phyloP scores from a whole-genome alignment of 202 grass and related monocot genomes.

The Schoenoplectus triqueter region DNA sequence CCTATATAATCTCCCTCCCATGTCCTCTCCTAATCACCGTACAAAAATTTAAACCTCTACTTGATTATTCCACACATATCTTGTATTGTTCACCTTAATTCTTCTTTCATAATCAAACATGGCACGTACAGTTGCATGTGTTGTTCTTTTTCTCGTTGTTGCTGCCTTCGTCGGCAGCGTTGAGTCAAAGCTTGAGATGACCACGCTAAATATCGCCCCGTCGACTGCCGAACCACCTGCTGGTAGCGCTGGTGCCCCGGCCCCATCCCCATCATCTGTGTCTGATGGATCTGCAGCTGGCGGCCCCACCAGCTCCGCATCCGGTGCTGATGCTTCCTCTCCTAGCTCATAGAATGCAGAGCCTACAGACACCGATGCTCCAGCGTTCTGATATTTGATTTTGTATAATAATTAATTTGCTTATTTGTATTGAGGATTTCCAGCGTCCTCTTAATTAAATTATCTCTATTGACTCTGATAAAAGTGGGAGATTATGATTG shows the following conservation, averaged over 20 bases:
- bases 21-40: no score
- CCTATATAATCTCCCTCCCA: no score
- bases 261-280: background rate
- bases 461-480: no score
- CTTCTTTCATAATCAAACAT: background rate
- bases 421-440: no score
- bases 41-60: no score
- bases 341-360: background rate
- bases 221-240: background rate
- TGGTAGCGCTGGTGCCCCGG: background rate
- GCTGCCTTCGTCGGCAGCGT: background rate
- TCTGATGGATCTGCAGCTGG: background rate
- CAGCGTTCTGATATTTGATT: no score
- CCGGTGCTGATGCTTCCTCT: background rate
- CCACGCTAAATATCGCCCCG: background rate
- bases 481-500: no score
- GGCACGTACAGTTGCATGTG: background rate
- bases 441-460: no score
- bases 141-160: background rate
- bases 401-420: no score
- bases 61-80: no score
- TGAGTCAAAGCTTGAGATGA: background rate
- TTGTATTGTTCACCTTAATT: no score
- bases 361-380: background rate
- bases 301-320: background rate